phyloP scores from a whole-genome alignment of 1,139 yeast species.

The Nadsonia starkeyi-henricii region DNA sequence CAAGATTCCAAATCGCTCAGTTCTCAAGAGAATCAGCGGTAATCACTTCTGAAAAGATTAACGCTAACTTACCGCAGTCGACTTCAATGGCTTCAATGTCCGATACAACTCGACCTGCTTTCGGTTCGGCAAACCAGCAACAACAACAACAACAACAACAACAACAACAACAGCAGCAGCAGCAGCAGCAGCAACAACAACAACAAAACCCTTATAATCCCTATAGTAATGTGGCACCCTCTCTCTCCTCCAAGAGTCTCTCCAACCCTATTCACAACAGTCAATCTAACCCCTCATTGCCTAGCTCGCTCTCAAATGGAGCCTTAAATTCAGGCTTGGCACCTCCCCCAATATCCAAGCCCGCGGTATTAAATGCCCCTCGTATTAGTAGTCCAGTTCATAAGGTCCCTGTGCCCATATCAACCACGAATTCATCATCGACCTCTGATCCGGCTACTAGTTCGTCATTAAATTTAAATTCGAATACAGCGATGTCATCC shows the following conservation, averaged over 20 bases:
- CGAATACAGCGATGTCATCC: no score
- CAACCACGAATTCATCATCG: background rate
- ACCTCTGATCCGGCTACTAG: no score
- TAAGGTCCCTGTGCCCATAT: background rate
- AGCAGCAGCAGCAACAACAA: conserved; percentile 1
- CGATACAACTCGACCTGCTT: background rate
- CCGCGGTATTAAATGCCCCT: background rate
- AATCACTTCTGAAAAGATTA: background rate
- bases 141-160: conserved; percentile 1
- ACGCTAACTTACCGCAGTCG: background rate
- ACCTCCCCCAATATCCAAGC: no score
- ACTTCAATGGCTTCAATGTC: conserved; percentile 1
- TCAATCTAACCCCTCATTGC: no score
- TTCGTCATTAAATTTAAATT: no score
- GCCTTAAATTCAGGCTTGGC: no score
- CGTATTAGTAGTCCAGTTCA: background rate
- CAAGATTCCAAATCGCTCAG: conserved; percentile 19
- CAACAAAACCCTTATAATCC: conserved; percentile 1
- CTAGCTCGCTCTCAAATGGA: no score
- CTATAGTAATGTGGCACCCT: background rate
- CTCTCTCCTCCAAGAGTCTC: background rate
- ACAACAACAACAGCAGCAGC: no score
- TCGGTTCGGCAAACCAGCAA: background rate
- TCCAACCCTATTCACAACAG: background rate
- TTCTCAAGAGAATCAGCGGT: conserved; percentile 15